These are phyloP conservation scores for Moniliophthora roreri DNA, from an alignment of 1,284 basidiomycete genomes.

Conservation along the genomic window DNA sequence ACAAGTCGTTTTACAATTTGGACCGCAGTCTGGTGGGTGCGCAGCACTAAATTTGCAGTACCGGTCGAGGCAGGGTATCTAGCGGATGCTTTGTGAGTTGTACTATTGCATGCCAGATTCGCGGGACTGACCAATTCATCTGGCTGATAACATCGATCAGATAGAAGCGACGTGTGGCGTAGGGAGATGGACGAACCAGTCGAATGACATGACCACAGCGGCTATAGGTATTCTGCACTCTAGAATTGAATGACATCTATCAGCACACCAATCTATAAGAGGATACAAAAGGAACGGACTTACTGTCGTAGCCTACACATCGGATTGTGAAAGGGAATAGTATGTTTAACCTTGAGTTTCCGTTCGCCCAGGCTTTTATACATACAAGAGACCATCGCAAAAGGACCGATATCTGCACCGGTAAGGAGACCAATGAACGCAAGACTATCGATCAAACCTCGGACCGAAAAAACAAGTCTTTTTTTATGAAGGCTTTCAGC, in stretches of 20 bases:
- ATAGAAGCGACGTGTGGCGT: constrained; percentile 14
- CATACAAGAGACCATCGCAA: constrained; percentile 16
- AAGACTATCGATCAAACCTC: constrained; percentile 21
- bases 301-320: constrained; percentile 68
- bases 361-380: constrained; percentile 24
- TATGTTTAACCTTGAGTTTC: constrained; percentile 15
- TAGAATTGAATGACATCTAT: constrained; percentile 25
- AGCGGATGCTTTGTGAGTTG: not conserved
- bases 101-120: not conserved
- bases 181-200: constrained; percentile 40
- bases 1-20: constrained; percentile 14
- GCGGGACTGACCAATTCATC: constrained; percentile 50
- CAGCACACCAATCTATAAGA: constrained; percentile 7
- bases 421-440: constrained; percentile 19
- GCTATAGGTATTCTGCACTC: constrained; percentile 56
- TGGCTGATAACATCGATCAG: constrained; percentile 37
- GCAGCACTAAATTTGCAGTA: constrained; percentile 16
- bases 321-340: constrained; percentile 19
- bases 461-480: constrained; percentile 17
- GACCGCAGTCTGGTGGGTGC: constrained; percentile 14
- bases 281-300: constrained; percentile 21
- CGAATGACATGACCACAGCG: constrained; percentile 56
- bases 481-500: constrained; percentile 9
- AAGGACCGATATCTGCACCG: constrained; percentile 21
- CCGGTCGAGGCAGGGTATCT: constrained; percentile 16